phyloP scores from a whole-genome alignment of 2,329 filamentous ascomycete genomes.

The Trichophyton benhamiae region DNA sequence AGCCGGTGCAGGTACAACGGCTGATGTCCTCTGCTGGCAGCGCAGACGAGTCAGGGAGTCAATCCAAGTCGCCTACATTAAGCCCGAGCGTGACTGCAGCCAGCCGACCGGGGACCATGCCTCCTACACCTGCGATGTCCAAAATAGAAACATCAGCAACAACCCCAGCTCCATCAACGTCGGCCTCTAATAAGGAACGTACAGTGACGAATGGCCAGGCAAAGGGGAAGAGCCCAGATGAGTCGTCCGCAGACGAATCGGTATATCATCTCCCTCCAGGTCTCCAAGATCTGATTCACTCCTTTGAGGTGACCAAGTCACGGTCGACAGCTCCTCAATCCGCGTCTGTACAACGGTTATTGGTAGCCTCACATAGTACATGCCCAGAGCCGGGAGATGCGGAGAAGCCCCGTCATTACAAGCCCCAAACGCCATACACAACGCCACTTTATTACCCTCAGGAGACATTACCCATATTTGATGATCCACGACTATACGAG shows the following conservation, averaged over 20 bases:
- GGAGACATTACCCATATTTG: slow-evolving; percentile 80
- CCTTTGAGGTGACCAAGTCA: slow-evolving; percentile 73
- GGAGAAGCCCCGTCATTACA: slow-evolving; percentile 72
- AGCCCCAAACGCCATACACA: slow-evolving; percentile 67
- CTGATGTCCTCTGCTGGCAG: slow-evolving; percentile 27
- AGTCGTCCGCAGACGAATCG: slow-evolving; percentile 58
- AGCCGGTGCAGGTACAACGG: slow-evolving; percentile 32
- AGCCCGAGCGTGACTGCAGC: slow-evolving; percentile 35
- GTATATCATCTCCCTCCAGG: slow-evolving; percentile 87
- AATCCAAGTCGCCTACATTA: slow-evolving; percentile 42
- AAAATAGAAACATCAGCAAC: slow-evolving; percentile 30
- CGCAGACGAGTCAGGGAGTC: slow-evolving; percentile 31
- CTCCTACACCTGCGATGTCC: slow-evolving; percentile 37
- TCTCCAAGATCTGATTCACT: slow-evolving; percentile 78
- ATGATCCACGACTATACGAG: slow-evolving; percentile 74
- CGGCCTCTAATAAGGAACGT: slow-evolving; percentile 17
- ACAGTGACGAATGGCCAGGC: slow-evolving; percentile 31
- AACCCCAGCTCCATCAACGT: slow-evolving; percentile 31
- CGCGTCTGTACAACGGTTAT: slow-evolving; percentile 58
- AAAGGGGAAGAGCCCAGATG: slow-evolving; percentile 41
- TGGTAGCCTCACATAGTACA: slow-evolving; percentile 59
- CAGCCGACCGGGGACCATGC: slow-evolving; percentile 27
- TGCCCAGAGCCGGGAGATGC: slow-evolving; percentile 67
- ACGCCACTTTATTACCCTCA: slow-evolving; percentile 79
- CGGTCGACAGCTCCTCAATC: slow-evolving; percentile 50